Conservation (phyloP, 1,284 basidiomycete genomes). For the Entoloma clypeatum region DNA sequence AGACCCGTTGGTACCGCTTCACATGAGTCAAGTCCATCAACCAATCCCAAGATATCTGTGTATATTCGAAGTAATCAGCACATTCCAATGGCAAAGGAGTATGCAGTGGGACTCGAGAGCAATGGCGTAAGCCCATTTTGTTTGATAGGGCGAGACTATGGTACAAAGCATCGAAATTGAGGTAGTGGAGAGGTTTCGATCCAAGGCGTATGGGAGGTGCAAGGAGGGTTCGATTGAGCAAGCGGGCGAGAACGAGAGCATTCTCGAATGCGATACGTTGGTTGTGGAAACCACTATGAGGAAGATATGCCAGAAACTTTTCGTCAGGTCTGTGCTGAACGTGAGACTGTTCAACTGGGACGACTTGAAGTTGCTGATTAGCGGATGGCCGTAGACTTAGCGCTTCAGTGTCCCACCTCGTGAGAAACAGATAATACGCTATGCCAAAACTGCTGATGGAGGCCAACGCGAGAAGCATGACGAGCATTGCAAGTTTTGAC, state of each 20-base stretch:
- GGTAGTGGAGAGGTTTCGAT: conserved; percentile 55
- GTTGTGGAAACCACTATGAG: conserved; percentile 82
- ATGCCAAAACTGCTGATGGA: conserved; percentile 50
- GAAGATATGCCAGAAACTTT: conserved; percentile 60
- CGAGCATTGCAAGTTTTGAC: conserved; percentile 34
- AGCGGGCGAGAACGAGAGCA: conserved; percentile 61
- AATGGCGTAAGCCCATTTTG: conserved; percentile 53
- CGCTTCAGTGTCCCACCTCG: conserved; percentile 47
- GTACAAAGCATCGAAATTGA: conserved; percentile 54
- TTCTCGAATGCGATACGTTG: conserved; percentile 83
- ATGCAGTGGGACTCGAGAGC: conserved; percentile 33
- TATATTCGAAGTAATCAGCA: conserved; percentile 52
- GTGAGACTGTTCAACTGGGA: conserved; percentile 19
- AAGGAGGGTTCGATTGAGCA: conserved; percentile 72
- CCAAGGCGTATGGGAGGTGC: conserved; percentile 71
- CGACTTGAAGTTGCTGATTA: conserved; percentile 29
- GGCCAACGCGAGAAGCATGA: conserved; percentile 45
- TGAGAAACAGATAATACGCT: conserved; percentile 61
- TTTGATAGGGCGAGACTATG: conserved; percentile 44
- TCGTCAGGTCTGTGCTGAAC: conserved; percentile 22
- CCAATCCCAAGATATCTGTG: conserved; percentile 63
- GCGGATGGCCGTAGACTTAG: conserved; percentile 20
- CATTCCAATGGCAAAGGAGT: conserved; percentile 51
- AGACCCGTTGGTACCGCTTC: conserved; percentile 34
- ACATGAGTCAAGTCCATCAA: conserved; percentile 51